These are phyloP conservation scores for Plasmodium gallinaceum DNA, from an alignment of 169 alveolate species.

Conservation along the genomic window DNA sequence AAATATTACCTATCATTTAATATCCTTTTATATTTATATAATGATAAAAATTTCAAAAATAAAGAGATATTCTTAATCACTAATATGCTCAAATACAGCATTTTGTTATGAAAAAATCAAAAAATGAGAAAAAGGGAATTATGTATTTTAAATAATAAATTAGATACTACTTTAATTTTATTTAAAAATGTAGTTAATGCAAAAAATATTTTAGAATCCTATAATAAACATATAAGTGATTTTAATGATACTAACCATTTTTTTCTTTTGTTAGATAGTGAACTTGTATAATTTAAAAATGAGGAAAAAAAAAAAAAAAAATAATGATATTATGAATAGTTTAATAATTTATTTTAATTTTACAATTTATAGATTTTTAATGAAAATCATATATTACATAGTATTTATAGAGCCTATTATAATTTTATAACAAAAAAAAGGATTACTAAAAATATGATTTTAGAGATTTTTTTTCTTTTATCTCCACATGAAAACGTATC, in stretches of 20 bases:
- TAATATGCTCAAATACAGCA: too few species aligned
- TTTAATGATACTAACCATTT: not conserved
- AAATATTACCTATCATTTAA: too few species aligned
- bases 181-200: conserved; percentile 71
- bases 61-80: too few species aligned
- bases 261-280: conserved; percentile 55
- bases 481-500: conserved; percentile 62
- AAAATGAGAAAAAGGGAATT: conserved; percentile 13
- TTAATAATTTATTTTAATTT: not conserved
- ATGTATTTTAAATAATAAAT: conserved; percentile 28
- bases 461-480: conserved; percentile 49
- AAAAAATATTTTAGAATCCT: conserved; percentile 15
- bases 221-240: conserved; percentile 5
- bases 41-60: too few species aligned
- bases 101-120: not conserved
- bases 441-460: conserved; percentile 42
- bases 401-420: conserved; percentile 53
- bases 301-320: not conserved
- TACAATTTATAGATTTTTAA: conserved; percentile 21
- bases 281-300: conserved; percentile 18
- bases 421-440: conserved; percentile 35
- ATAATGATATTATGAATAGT: not conserved
- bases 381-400: conserved; percentile 58
- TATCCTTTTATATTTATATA: too few species aligned
- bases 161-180: conserved; percentile 35